phyloP scores from a whole-genome alignment of 805 yeast genomes.

The Candida ovalis region DNA sequence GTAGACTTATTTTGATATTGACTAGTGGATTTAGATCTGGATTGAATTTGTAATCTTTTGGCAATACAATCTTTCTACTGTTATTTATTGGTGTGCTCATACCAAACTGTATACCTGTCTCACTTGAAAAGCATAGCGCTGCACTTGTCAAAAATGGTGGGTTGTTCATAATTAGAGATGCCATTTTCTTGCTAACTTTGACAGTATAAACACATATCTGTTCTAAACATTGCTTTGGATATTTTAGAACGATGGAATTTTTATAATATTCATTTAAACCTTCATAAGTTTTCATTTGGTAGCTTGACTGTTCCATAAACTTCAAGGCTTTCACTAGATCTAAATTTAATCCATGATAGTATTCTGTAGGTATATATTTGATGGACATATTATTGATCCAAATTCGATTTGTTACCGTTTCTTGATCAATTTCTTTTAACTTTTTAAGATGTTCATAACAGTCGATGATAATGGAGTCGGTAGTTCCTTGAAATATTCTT shows the following conservation, averaged over 20 bases:
- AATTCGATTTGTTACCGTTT: slow-evolving; percentile 43
- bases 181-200: slow-evolving; percentile 14
- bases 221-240: slow-evolving; percentile 31
- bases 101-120: not conserved
- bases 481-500: slow-evolving; percentile 48
- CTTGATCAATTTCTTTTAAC: slow-evolving; percentile 40
- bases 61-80: not conserved
- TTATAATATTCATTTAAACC: slow-evolving; percentile 22
- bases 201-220: slow-evolving; percentile 19
- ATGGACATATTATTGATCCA: slow-evolving; percentile 47
- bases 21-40: not conserved
- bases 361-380: slow-evolving; percentile 38
- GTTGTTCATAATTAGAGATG: slow-evolving; percentile 8
- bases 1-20: not conserved
- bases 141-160: slow-evolving; percentile 14
- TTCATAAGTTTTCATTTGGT: slow-evolving; percentile 24
- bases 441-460: slow-evolving; percentile 35
- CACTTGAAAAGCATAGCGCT: slow-evolving; percentile 1
- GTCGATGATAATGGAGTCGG: slow-evolving; percentile 53
- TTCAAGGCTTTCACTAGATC: slow-evolving; percentile 36
- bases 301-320: slow-evolving; percentile 36
- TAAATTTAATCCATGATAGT: slow-evolving; percentile 32
- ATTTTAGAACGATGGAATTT: slow-evolving; percentile 16
- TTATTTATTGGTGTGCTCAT: not conserved
- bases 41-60: not conserved